Conservation (phyloP, 2,329 filamentous ascomycete genomes). For the Aspergillus spinulosporus region DNA sequence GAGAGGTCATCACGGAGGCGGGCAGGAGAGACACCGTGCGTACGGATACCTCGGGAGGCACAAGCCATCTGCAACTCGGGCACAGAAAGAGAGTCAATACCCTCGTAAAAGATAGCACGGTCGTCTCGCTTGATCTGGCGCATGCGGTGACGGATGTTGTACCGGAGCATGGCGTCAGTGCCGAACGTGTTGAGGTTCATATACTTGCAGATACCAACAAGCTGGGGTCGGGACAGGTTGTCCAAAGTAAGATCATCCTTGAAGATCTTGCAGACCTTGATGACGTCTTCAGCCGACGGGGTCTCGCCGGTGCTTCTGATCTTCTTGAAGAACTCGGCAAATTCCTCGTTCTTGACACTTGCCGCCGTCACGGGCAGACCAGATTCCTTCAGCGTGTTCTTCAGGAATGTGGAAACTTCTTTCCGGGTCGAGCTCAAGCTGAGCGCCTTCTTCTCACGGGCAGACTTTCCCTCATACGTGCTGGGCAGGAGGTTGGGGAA, state of each 20-base stretch:
- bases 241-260: conserved; percentile 96
- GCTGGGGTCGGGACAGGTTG: conserved; percentile 91
- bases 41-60: conserved; percentile 86
- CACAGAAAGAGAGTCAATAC: conserved; percentile 89
- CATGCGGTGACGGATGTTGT: conserved; percentile 96
- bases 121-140: conserved; percentile 99
- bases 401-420: conserved; percentile 88
- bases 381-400: conserved; percentile 86
- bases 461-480: conserved; percentile 90
- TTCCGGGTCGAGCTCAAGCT: conserved; percentile 82
- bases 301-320: conserved; percentile 86
- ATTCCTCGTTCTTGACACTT: conserved; percentile 89
- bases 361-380: conserved; percentile 81
- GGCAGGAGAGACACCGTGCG: conserved; percentile 85
- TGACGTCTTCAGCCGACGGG: conserved; percentile 85
- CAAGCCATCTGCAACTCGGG: conserved; percentile 89
- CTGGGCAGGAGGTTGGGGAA: conserved; percentile 98
- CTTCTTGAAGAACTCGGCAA: conserved; percentile 96
- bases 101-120: conserved; percentile 88
- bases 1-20: conserved; percentile 85
- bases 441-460: conserved; percentile 84
- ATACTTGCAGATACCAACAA: conserved; percentile 97
- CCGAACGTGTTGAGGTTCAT: conserved; percentile 97
- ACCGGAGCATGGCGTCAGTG: conserved; percentile 95
- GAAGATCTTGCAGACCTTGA: conserved; percentile 99